These are phyloP conservation scores for Stemphylium lycopersici DNA, from an alignment of 2,329 filamentous ascomycete genomes.

Conservation along the genomic window DNA sequence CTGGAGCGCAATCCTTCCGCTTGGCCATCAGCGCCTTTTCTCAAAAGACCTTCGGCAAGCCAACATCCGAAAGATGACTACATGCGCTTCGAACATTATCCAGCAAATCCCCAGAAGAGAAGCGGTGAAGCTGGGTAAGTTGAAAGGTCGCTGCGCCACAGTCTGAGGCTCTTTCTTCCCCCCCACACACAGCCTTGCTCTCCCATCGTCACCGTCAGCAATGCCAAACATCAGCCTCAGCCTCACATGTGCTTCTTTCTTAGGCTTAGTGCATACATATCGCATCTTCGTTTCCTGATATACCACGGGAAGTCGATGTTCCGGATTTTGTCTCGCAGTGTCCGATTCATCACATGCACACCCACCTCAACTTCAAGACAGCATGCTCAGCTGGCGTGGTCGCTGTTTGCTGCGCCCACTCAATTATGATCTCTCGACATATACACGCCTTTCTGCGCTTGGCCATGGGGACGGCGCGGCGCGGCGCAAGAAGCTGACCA, in stretches of 20 bases:
- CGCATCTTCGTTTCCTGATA: constrained; percentile 12
- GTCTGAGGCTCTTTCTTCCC: neutral
- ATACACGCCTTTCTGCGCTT: neutral
- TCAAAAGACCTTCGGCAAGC: neutral
- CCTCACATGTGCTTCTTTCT: constrained; percentile 3
- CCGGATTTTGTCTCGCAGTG: constrained; percentile 20
- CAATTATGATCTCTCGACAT: neutral
- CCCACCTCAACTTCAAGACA: constrained; percentile 6
- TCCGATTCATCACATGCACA: constrained; percentile 11
- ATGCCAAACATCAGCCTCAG: constrained; percentile 21
- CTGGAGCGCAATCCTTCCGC: neutral
- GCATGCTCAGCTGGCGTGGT: constrained; percentile 19
- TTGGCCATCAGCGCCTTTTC: neutral
- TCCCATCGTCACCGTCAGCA: constrained; percentile 16
- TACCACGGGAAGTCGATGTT: constrained; percentile 23
- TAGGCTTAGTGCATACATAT: constrained; percentile 17
- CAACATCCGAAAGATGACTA: neutral
- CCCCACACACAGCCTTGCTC: neutral
- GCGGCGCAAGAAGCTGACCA: neutral
- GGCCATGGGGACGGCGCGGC: neutral
- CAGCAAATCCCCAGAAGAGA: neutral
- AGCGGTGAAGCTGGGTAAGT: constrained; percentile 19
- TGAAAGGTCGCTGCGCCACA: constrained; percentile 13
- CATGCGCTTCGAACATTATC: neutral
- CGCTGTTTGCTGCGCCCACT: constrained; percentile 9